Evolutionary conservation across 768 basidiomycete species (phyloP), one percentile per base, ranked within the genome.

Genomic region (Tricholoma hemisulphureum): DNA sequence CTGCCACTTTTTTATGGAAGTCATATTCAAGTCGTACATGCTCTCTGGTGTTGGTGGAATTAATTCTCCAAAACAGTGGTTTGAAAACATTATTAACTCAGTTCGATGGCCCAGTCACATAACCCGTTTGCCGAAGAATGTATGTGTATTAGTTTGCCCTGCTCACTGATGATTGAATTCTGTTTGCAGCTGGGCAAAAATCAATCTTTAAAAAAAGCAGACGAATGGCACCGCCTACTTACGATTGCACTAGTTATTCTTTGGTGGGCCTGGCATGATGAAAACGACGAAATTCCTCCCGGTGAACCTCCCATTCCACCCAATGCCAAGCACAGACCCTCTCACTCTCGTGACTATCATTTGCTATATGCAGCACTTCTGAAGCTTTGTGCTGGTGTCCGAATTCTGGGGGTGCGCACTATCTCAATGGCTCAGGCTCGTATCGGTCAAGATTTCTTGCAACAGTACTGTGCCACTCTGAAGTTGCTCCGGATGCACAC

Each of bases 121-220:
- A 28, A 69, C 64, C 6, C 49, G 68, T 1, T 58, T 74, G 0
- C 72, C 72, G 7, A 71, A 71, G 34, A 74, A 74, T 61, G 69
- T 73, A 51, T 28, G 70, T 64, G 39, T 24, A n/a, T n/a, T n/a
- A n/a, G n/a, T n/a, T n/a, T n/a, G n/a, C n/a, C n/a, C n/a, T n/a
- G n/a, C n/a, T n/a, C n/a, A n/a, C n/a, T n/a, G n/a, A n/a, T n/a
- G n/a, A n/a, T n/a, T n/a, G n/a, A n/a, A n/a, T n/a, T n/a, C n/a
- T n/a, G 55, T 56, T 31, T 41, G 39, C 29, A 73, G 70, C 56
- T 73, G 5, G 68, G 68, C 2, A 61, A 67, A 35, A 73, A 73
- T 46, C 71, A 73, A 50, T 70, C 67, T 1, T 56, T 73, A 1
- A 67, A 71, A 45, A 73, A 73, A 48, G 71, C 70, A 18, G 69